Base-by-base conservation (phyloP, 1,284 basidiomycete genomes). In the Puccinia coronata region DNA sequence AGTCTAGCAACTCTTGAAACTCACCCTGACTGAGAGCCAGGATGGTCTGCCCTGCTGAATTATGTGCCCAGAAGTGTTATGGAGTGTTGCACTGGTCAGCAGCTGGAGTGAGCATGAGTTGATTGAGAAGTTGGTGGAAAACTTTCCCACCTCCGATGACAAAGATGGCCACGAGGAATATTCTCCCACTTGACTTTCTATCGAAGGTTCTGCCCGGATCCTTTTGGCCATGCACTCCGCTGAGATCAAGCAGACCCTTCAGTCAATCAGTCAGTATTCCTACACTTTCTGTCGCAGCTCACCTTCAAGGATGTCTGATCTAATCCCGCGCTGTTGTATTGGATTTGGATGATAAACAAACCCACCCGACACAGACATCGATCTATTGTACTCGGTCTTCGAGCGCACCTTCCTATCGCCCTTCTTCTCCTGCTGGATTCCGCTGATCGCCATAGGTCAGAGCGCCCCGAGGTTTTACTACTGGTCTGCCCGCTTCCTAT, bases 381-480 rank as follows among this genome's bases (percentile, higher is more conserved):
- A 78, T 78, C 14, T 78, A 23, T 23, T 78, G 9, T 78, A 41
- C 18, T 14, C 28, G 36, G 63, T 69, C 5, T 16, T 28, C 31
- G 63, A 78, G 25, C 41, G 63, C 36, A 78, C 75, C 3, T 78
- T 78, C 31, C 47, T 78, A 9, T 78, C 75, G 1, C 75, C 75
- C 5, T 67, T 78, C 31, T 79, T 79, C 41, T 23, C 77, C 0
- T 51, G 65, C 25, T 79, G 77, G 77, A 71, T 79, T 5, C 77
- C 77, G 14, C 25, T 79, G 25, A 71, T 79, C 12, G 77, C 77
- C 0, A 8, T 31, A 3, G 57, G 74, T 31, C 59, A 67, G 34
- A 67, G 47, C 28, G 28, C 59, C 9, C 28, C 28, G 23, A 6
- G 25, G 16, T 77, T 63, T n/a, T 53, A 65, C 25, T 23, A 71